These are phyloP conservation scores for Cryptosporidium ryanae DNA, from an alignment of 169 alveolate species.

Conservation along the genomic window DNA sequence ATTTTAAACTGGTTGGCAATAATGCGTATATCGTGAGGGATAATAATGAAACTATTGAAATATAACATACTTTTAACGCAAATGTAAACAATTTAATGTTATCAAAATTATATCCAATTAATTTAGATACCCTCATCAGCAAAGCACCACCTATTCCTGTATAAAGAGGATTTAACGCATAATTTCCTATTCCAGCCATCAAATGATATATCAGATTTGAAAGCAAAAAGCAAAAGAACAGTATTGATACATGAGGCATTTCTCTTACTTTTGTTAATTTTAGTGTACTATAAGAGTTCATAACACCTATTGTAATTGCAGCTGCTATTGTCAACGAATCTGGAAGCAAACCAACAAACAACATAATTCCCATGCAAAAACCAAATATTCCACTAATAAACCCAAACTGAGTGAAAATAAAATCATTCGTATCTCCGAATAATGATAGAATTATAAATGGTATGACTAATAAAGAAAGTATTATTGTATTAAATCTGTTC, in stretches of 20 bases:
- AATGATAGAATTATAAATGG: constrained; percentile 39
- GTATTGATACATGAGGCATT: constrained; percentile 54
- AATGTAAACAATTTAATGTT: constrained; percentile 9
- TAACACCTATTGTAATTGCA: constrained; percentile 26
- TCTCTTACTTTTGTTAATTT: constrained; percentile 60
- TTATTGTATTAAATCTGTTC: constrained; percentile 49
- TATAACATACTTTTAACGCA: constrained; percentile 34
- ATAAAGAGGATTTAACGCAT: constrained; percentile 51
- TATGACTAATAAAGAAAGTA: background rate
- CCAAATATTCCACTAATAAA: constrained; percentile 65
- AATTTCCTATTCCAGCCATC: constrained; percentile 37
- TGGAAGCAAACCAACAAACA: constrained; percentile 46
- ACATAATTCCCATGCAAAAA: constrained; percentile 39
- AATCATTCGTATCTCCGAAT: constrained; percentile 70
- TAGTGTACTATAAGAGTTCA: constrained; percentile 43
- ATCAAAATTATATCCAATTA: constrained; percentile 21
- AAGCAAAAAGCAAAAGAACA: constrained; percentile 40
- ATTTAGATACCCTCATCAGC: constrained; percentile 6
- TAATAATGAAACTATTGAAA: constrained; percentile 6
- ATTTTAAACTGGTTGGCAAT: constrained; percentile 40
- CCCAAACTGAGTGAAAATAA: constrained; percentile 69
- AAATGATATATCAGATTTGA: constrained; percentile 59
- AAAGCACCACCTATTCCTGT: constrained; percentile 69
- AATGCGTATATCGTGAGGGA: background rate
- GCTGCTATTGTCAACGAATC: constrained; percentile 12